phyloP scores from a whole-genome alignment of 2,329 filamentous ascomycete species.

The Ilyonectria robusta region DNA sequence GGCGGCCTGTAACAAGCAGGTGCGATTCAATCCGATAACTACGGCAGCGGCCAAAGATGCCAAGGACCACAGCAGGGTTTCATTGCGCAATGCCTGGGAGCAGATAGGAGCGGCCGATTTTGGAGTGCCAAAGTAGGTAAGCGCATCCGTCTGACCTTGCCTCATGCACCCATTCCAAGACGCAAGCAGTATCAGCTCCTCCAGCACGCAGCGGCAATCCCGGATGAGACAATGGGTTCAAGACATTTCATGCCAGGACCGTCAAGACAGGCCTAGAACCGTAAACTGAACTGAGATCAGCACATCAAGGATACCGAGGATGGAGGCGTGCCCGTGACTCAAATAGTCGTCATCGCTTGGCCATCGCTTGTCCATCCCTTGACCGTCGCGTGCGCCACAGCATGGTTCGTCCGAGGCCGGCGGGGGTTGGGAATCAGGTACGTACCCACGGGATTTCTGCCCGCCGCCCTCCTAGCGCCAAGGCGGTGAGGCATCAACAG shows the following conservation, averaged over 20 bases:
- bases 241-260: neutral
- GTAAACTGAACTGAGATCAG: neutral
- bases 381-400: neutral
- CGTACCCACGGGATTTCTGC: slow-evolving; percentile 31
- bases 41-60: neutral
- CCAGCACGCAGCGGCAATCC: neutral
- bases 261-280: neutral
- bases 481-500: slow-evolving; percentile 47
- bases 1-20: neutral
- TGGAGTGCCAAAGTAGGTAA: neutral
- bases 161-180: neutral
- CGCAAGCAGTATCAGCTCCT: neutral
- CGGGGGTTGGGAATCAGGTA: neutral
- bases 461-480: slow-evolving; percentile 29
- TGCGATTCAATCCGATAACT: neutral
- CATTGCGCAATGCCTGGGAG: neutral
- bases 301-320: neutral
- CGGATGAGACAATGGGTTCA: neutral
- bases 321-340: neutral
- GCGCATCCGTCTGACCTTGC: neutral
- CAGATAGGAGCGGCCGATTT: neutral
- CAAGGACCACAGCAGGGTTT: neutral
- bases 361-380: neutral
- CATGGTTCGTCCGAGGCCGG: slow-evolving; percentile 2
- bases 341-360: neutral